Evolutionary conservation across 2,329 filamentous ascomycete species (phyloP).

Genomic region (Colletotrichum paranaense): DNA sequence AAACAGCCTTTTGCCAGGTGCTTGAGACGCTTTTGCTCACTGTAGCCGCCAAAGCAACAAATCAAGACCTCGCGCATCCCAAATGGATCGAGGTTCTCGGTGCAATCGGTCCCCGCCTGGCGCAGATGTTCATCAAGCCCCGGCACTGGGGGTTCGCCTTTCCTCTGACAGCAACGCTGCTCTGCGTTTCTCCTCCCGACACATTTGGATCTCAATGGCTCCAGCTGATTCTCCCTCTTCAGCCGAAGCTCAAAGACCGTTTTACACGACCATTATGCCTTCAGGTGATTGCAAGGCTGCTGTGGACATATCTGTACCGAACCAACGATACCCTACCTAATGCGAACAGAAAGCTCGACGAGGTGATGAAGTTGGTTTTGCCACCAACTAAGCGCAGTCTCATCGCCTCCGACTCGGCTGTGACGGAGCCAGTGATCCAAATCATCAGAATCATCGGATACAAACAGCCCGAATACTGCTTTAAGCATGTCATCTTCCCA

Average conservation of each 20-base stretch:
- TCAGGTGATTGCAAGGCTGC: slow-evolving; percentile 87
- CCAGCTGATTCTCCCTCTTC: slow-evolving; percentile 80
- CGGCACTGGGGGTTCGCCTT: slow-evolving; percentile 93
- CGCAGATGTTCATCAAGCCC: slow-evolving; percentile 89
- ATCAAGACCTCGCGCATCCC: slow-evolving; percentile 79
- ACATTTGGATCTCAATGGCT: slow-evolving; percentile 89
- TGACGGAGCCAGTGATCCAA: slow-evolving; percentile 91
- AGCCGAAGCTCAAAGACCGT: slow-evolving; percentile 87
- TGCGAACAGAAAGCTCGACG: slow-evolving; percentile 84
- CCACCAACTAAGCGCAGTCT: slow-evolving; percentile 84
- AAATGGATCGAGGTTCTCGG: slow-evolving; percentile 91
- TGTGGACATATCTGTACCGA: slow-evolving; percentile 96
- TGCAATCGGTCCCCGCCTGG: slow-evolving; percentile 80
- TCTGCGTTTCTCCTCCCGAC: slow-evolving; percentile 90
- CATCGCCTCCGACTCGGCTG: slow-evolving; percentile 83
- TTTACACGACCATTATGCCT: slow-evolving; percentile 81
- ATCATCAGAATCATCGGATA: slow-evolving; percentile 95
- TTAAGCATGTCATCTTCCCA: slow-evolving; percentile 92
- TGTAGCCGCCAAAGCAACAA: slow-evolving; percentile 82
- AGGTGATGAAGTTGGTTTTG: slow-evolving; percentile 86
- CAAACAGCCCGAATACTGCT: slow-evolving; percentile 93
- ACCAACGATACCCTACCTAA: slow-evolving; percentile 76
- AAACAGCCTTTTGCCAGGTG: slow-evolving; percentile 94
- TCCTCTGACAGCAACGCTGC: slow-evolving; percentile 84
- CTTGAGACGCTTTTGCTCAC: slow-evolving; percentile 88